phyloP scores from a whole-genome alignment of 163 green algal genomes.

The Chlamydomonas reinhardtii region DNA sequence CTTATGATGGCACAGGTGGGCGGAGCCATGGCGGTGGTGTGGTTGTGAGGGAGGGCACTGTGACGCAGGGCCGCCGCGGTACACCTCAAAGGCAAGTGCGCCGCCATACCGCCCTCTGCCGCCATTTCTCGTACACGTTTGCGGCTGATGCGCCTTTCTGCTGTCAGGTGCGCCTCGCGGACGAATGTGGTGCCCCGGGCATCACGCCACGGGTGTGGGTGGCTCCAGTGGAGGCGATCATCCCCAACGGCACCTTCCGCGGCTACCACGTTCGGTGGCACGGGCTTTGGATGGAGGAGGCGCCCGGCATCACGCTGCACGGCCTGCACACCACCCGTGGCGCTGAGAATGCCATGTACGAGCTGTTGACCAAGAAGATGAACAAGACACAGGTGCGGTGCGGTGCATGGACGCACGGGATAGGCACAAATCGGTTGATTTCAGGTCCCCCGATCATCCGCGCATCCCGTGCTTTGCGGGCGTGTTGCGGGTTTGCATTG shows the following conservation, averaged over 20 bases:
- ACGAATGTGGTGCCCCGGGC: constrained; percentile 21
- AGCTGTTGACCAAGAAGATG: constrained; percentile 38
- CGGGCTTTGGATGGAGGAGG: constrained; percentile 57
- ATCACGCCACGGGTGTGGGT: constrained; percentile 42
- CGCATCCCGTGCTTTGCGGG: too few relatives aligned
- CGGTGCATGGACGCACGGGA: too few relatives aligned
- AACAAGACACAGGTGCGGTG: constrained; percentile 49
- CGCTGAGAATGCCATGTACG: background rate
- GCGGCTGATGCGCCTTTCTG: too few relatives aligned
- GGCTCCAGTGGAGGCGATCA: constrained; percentile 28
- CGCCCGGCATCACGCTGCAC: constrained; percentile 57
- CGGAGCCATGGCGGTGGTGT: too few relatives aligned
- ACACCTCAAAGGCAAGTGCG: too few relatives aligned
- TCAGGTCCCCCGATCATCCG: too few relatives aligned
- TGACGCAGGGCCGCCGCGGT: too few relatives aligned
- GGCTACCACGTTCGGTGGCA: constrained; percentile 48
- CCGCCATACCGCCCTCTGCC: too few relatives aligned
- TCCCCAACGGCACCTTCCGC: constrained; percentile 29
- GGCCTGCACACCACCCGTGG: constrained; percentile 14
- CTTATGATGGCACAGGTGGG: constrained; percentile 48
- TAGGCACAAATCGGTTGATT: too few relatives aligned
- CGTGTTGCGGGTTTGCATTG: too few relatives aligned
- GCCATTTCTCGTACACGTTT: too few relatives aligned
- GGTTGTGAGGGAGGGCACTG: background rate
- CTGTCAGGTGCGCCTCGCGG: constrained; percentile 13